phyloP scores from a whole-genome alignment of 1,284 basidiomycete genomes.

The Phellopilus nigrolimitatus region DNA sequence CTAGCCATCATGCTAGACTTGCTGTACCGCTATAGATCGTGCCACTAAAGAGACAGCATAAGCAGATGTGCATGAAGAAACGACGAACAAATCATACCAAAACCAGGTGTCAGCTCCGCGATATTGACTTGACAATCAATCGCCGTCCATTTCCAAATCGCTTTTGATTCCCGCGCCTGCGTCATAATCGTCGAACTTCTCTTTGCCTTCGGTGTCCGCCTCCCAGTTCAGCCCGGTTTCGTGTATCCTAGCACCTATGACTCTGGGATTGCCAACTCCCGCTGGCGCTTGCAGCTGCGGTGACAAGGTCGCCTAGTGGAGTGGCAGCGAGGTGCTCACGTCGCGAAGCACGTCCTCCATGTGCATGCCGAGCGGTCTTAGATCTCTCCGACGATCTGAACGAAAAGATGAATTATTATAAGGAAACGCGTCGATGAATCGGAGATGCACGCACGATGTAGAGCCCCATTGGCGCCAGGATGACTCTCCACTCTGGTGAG shows the following conservation, averaged over 20 bases:
- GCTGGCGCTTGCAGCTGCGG: background rate
- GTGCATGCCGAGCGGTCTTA: slow-evolving; percentile 73
- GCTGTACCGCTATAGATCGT: too few relatives aligned
- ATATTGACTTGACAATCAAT: too few relatives aligned
- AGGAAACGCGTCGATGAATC: too few relatives aligned
- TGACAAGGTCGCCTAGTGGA: background rate
- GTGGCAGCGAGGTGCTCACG: slow-evolving; percentile 49
- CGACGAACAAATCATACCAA: too few relatives aligned
- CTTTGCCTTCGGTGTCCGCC: slow-evolving; percentile 27
- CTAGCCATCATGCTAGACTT: too few relatives aligned
- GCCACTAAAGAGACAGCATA: too few relatives aligned
- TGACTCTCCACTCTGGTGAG: slow-evolving; percentile 91
- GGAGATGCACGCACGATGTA: slow-evolving; percentile 84
- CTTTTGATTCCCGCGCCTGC: slow-evolving; percentile 66
- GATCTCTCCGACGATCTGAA: slow-evolving; percentile 84
- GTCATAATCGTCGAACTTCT: slow-evolving; percentile 59
- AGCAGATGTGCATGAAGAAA: too few relatives aligned
- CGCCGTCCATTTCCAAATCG: slow-evolving; percentile 69
- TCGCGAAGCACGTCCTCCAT: slow-evolving; percentile 66
- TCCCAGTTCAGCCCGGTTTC: slow-evolving; percentile 34
- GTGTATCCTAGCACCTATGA: slow-evolving; percentile 25
- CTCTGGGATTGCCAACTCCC: slow-evolving; percentile 12
- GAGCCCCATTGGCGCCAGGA: slow-evolving; percentile 79
- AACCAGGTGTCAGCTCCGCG: too few relatives aligned
- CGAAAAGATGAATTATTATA: slow-evolving; percentile 4